These are phyloP conservation scores for Emiliania huxleyi DNA, from an alignment of 78 protist genomes.

Conservation along the genomic window DNA sequence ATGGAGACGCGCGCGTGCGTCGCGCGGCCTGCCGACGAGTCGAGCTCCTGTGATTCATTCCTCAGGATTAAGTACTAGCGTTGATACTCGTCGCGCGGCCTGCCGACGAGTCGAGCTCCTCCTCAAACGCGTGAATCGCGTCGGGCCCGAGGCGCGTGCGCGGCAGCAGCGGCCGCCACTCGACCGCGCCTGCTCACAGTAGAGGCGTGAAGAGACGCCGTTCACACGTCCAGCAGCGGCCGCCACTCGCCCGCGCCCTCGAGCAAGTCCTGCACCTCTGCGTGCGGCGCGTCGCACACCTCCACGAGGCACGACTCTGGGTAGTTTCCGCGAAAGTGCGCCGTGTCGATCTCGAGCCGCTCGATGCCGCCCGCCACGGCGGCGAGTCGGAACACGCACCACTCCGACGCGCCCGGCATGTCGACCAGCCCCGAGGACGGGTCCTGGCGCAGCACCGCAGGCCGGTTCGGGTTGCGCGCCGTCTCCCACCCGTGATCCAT, in stretches of 20 bases:
- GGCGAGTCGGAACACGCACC: constrained; percentile 51
- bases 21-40: too few relatives aligned
- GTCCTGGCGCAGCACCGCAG: constrained; percentile 28
- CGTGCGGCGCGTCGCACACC: constrained; percentile 23
- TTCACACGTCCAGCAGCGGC: not conserved
- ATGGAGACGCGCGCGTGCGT: too few relatives aligned
- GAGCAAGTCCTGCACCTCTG: too few relatives aligned
- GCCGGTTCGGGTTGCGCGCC: constrained; percentile 48
- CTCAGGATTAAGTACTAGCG: too few relatives aligned
- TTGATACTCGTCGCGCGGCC: too few relatives aligned
- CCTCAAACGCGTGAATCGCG: not conserved
- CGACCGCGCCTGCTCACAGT: not conserved
- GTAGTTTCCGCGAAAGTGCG: constrained; percentile 80
- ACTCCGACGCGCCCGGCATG: constrained; percentile 65
- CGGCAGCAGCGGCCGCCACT: not conserved
- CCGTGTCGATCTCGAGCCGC: constrained; percentile 68
- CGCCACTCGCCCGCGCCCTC: too few relatives aligned
- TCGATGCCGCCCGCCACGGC: not conserved
- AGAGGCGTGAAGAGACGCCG: not conserved
- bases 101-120: too few relatives aligned
- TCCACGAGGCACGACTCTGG: constrained; percentile 66
- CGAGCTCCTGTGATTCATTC: too few relatives aligned
- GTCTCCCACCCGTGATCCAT: constrained; percentile 88
- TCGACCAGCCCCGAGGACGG: constrained; percentile 22
- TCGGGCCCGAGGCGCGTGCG: not conserved